phyloP scores from a whole-genome alignment of 768 basidiomycete species.

The Collybiopsis confluens region DNA sequence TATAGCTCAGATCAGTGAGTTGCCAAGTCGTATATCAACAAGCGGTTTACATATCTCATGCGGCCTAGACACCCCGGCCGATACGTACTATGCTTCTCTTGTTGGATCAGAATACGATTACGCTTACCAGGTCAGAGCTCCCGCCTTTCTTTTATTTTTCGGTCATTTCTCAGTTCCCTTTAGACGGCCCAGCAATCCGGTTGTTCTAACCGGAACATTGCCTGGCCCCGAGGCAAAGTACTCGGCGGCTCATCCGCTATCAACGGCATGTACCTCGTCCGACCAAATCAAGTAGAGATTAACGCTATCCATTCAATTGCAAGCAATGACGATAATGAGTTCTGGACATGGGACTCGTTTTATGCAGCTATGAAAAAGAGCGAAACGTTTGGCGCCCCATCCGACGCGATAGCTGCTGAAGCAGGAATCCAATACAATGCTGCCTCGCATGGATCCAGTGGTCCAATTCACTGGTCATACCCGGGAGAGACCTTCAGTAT shows the following conservation, averaged over 20 bases:
- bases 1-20: slow-evolving; percentile 4
- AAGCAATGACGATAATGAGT: slow-evolving; percentile 23
- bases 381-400: slow-evolving; percentile 51
- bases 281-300: slow-evolving; percentile 44
- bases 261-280: slow-evolving; percentile 66
- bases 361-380: slow-evolving; percentile 39
- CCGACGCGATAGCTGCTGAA: slow-evolving; percentile 26
- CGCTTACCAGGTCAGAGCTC: slow-evolving; percentile 30
- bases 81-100: slow-evolving; percentile 50
- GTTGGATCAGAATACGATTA: slow-evolving; percentile 49
- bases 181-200: slow-evolving; percentile 41
- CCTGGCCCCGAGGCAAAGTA: slow-evolving; percentile 65
- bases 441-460: slow-evolving; percentile 40
- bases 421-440: slow-evolving; percentile 39
- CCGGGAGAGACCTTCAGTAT: slow-evolving; percentile 28
- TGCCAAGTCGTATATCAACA: neutral
- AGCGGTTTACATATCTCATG: neutral
- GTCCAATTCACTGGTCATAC: slow-evolving; percentile 31
- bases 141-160: neutral
- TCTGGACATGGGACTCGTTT: slow-evolving; percentile 41
- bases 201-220: slow-evolving; percentile 35
- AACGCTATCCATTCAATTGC: slow-evolving; percentile 38
- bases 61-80: slow-evolving; percentile 40
- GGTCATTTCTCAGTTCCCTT: too few relatives aligned
- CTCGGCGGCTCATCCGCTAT: slow-evolving; percentile 67